Evolutionary conservation across 768 basidiomycete species (phyloP), one percentile per base, ranked within the genome.

Genomic region (Kwoniella sp.): DNA sequence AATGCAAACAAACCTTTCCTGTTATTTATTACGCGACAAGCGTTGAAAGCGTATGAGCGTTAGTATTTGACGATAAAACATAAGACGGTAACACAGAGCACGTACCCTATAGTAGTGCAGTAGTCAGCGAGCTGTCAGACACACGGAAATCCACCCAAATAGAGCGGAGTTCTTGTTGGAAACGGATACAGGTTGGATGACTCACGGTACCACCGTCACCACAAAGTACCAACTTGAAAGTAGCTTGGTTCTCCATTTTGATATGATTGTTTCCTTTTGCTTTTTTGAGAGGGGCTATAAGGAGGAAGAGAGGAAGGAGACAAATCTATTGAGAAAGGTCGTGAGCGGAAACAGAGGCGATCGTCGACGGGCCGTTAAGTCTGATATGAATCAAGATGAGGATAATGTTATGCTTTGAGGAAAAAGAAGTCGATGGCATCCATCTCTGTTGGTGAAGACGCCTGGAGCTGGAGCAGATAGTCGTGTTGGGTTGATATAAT

Each of bases 211-310:
- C 74, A 69, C 70, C 70, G 49, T 74, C 83, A 90, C 77, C 79
- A 94, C 94, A 94, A 70, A 98, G 91, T 65, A 98, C 95, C 80
- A 99, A 92, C 83, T 99, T 99, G 86, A 98, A 99, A 62, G 92
- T 91, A 37, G 96, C 93, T 71, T 94, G 71, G 68, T 78, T 77
- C 67, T 70, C 69, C 69, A 71, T 71, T 59, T 58, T 70, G 24
- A n/a, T 40, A 60, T 29, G 22, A n/a, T 58, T 49, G 48, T 17
- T 27, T 6, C 40, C 26, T 49, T 49, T 52, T 40, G 17, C 54
- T 10, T 37, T 55, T 55, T 21, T 49, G 4, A 2, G 48, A 24
- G 48, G n/a, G n/a, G n/a, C n/a, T n/a, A n/a, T 49, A 5, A 49
- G 2, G 40, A 57, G 37, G 15, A 47, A 25, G 55, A 36, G 36